Base-by-base conservation (phyloP, 2,329 filamentous ascomycete genomes). In the Nemania sp. region DNA sequence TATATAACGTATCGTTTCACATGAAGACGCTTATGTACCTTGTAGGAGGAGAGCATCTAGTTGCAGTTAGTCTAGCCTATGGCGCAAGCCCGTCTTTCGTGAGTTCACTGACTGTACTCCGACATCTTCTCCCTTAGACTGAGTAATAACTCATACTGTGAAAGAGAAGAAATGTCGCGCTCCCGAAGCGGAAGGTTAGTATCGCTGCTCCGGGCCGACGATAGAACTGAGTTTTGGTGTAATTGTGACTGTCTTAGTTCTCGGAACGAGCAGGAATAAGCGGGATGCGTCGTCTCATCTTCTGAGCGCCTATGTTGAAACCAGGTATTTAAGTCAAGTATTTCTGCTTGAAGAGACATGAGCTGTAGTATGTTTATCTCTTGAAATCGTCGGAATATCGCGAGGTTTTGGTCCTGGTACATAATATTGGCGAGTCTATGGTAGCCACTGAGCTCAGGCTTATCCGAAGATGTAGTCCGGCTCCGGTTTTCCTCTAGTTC, bases 51-150 rank as follows among this genome's bases (percentile, higher is more conserved):
- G 55, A 29, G 32, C n/a, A 22, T 43, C 35, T 57, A 26, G 24
- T 29, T 26, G 2, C 20, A 26, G 54, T 57, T 45, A 57, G 38
- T 45, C 54, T 57, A 15, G 20, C n/a, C 2, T 20, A 57, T 27
- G 7, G 11, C n/a, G 20, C 24, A 26, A 41, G 26, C n/a, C 24
- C 15, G 35, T 24, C 35, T 57, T 15, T n/a, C n/a, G 35, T 22
- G 32, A 57, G 11, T 26, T 10, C 18, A 57, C 54, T 57, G 24
- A 57, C 54, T 57, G 27, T 57, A 57, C 20, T 45, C 54, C 11
- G 35, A 57, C 54, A 57, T 57, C 7, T 4, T 35, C n/a, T 57
- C 18, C 20, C 54, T 27, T 18, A 57, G 32, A 22, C 54, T 57
- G 3, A 15, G 22, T 38, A 57, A 18, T 4, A 45, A 24, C 18